Conservation (phyloP, 129 eudicot genomes). For the Silybum marianum region DNA sequence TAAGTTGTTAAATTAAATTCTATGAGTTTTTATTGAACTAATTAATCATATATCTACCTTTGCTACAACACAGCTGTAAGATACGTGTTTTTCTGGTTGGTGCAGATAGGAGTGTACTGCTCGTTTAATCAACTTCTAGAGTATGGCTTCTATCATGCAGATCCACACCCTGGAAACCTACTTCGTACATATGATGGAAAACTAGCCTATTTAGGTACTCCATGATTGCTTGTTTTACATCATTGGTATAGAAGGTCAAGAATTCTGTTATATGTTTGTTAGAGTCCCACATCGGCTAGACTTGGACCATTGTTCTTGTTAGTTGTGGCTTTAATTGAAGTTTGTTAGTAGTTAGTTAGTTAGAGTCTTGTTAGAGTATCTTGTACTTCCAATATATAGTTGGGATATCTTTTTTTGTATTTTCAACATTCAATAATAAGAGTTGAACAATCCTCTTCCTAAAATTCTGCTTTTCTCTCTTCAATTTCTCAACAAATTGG, state of each 20-base stretch:
- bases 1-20: constrained; percentile 9
- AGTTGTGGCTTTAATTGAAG: no score
- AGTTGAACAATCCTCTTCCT: no score
- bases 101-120: constrained; percentile 97
- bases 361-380: no score
- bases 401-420: no score
- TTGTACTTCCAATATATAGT: no score
- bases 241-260: neutral
- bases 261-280: neutral
- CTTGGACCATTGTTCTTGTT: no score
- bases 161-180: constrained; percentile 99
- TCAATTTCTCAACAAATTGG: no score
- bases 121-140: constrained; percentile 96
- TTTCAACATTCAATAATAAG: no score
- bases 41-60: neutral
- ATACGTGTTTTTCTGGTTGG: constrained; percentile 2
- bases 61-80: constrained; percentile 4
- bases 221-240: constrained; percentile 5
- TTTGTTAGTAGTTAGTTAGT: no score
- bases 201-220: constrained; percentile 91
- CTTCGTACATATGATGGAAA: constrained; percentile 95
- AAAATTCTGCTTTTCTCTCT: no score
- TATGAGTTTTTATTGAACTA: constrained; percentile 5
- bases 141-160: constrained; percentile 95
- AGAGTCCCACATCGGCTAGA: no score